Base-by-base conservation (phyloP, 2,329 filamentous ascomycete genomes). In the Mariannaea elegans region DNA sequence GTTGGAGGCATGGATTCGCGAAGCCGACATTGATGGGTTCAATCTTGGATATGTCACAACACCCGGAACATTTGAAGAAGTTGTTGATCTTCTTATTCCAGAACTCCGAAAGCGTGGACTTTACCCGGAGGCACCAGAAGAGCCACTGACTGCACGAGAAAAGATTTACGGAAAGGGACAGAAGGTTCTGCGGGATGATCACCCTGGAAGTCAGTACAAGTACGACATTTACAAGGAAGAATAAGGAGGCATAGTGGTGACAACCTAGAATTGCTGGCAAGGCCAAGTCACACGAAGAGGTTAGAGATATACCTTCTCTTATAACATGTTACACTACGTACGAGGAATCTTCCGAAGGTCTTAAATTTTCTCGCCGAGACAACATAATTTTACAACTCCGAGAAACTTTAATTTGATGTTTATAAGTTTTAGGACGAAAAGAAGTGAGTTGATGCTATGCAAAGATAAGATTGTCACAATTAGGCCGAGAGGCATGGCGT, bases 141-240 rank as follows among this genome's bases (percentile, higher is more conserved):
- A 24, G 75, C 77, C 14, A 65, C 69, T n/a, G 66, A 86, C 84
- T 2, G 81, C 82, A 0, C 75, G 86, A 16, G 87, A 90, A 73
- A 89, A 84, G 73, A 76, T 89, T 0, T 89, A 88, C 71, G 86
- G 87, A 0, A 78, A 77, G 61, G 87, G 87, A 0, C 87, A 89
- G 71, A 79, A 73, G 6, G 76, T 80, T 13, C 68, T 90, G 59
- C 77, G 86, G 34, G 77, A 77, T 62, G 87, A 90, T 71, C 88
- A 90, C 71, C 68, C 77, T 0, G 88, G 87, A 1, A 84, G 81
- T 48, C 72, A 66, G 62, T 90, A 88, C 69, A 88, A 86, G 74
- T 90, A 89, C 64, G 79, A 84, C 65, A 82, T 87, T 2, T 90
- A 88, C 65, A 73, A 82, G 56, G 85, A 88, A 65, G 83, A 87